Percentiles rank a stretch among this genome's conserved stretches.
Conservation (phyloP, 768 basidiomycete species). For the Collybia nuda region DNA sequence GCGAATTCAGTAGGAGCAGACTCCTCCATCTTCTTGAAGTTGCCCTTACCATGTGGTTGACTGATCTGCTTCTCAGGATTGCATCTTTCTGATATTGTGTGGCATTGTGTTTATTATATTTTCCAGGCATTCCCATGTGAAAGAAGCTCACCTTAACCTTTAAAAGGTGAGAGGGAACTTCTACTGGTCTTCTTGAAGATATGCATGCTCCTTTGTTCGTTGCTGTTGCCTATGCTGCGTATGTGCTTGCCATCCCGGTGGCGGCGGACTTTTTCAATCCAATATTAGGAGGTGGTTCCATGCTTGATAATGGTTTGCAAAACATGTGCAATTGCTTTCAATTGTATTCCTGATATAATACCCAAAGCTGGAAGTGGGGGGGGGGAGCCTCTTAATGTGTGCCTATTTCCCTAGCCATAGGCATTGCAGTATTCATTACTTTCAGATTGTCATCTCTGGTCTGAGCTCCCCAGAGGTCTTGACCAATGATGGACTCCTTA, state of each 20-base stretch:
- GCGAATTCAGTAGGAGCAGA: neutral
- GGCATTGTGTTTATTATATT: too few relatives aligned
- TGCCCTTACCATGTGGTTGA: too few relatives aligned
- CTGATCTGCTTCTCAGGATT: too few relatives aligned
- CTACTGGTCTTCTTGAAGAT: too few relatives aligned
- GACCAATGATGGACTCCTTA: slow-evolving; percentile 53
- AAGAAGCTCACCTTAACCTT: too few relatives aligned
- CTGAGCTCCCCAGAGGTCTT: slow-evolving; percentile 57
- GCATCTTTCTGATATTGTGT: too few relatives aligned
- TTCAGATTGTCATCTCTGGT: slow-evolving; percentile 63
- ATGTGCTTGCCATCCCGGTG: too few relatives aligned
- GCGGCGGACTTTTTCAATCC: slow-evolving; percentile 44
- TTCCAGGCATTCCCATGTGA: too few relatives aligned
- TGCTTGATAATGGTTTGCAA: slow-evolving; percentile 55
- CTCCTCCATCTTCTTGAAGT: neutral
- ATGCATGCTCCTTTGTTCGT: too few relatives aligned
- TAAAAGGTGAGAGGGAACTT: too few relatives aligned
- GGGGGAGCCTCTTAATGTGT: slow-evolving; percentile 79
- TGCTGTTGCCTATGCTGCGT: too few relatives aligned
- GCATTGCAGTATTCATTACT: neutral
- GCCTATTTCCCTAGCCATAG: slow-evolving; percentile 41
- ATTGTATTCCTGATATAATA: neutral
- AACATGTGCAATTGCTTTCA: neutral
- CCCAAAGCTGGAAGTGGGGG: slow-evolving; percentile 27
- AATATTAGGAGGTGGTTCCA: slow-evolving; percentile 49